phyloP scores from a whole-genome alignment of 169 alveolate species.

The Babesia divergens region DNA sequence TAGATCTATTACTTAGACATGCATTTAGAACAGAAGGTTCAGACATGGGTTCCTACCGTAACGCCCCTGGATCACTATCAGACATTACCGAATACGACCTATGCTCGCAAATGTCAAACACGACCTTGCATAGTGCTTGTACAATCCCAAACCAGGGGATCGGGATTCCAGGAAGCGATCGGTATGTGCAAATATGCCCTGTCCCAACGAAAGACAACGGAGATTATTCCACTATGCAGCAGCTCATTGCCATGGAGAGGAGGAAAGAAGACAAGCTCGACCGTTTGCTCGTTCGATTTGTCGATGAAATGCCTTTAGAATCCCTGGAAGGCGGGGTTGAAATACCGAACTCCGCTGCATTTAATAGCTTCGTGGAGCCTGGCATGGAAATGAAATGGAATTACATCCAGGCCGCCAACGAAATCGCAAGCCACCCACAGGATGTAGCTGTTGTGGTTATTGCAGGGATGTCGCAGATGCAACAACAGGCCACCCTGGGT shows the following conservation, averaged over 20 bases:
- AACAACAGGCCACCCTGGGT: not conserved
- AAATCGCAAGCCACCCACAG: conserved; percentile 12
- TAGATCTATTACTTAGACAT: not conserved
- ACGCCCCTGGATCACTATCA: not conserved
- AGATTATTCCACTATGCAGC: not conserved
- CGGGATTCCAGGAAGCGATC: not conserved
- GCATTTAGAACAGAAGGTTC: not conserved
- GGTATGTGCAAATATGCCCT: not conserved
- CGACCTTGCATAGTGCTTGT: not conserved
- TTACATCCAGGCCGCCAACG: conserved; percentile 45
- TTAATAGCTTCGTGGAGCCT: conserved; percentile 19
- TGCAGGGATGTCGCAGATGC: conserved; percentile 36
- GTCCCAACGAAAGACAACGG: not conserved
- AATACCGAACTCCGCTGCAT: not conserved
- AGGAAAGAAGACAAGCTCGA: not conserved
- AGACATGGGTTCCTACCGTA: not conserved
- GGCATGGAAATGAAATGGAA: conserved; percentile 39
- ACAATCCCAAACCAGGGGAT: not conserved
- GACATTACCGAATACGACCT: not conserved
- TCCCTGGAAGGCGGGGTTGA: not conserved
- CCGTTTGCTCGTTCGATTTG: conserved; percentile 35
- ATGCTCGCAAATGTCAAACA: not conserved
- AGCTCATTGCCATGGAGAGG: not conserved
- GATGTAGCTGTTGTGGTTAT: conserved; percentile 27
- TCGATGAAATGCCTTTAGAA: conserved; percentile 21